Evolutionary conservation across 2,329 filamentous ascomycete species (phyloP).

Genomic region (Fonsecaea monophora): DNA sequence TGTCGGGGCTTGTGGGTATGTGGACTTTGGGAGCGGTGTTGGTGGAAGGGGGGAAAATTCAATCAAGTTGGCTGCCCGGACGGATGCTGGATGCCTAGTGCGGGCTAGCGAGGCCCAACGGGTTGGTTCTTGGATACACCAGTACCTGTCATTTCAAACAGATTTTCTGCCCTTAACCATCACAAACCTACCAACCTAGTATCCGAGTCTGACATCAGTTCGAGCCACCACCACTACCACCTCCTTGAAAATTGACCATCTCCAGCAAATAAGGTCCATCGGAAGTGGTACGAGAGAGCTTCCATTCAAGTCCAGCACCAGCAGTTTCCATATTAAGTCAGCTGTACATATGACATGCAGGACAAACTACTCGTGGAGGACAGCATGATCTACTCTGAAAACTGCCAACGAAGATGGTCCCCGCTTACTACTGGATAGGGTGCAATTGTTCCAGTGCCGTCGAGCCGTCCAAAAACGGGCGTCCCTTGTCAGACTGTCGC

Average conservation of each 20-base stretch:
- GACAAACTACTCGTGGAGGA: neutral
- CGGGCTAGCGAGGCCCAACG: conserved; percentile 1
- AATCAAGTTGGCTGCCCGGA: neutral
- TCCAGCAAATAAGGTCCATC: neutral
- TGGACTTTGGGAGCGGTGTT: conserved; percentile 6
- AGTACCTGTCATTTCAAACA: conserved; percentile 20
- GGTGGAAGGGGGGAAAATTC: neutral
- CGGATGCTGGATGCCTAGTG: conserved; percentile 6
- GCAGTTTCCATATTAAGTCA: neutral
- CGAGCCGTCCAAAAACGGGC: neutral
- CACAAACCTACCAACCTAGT: neutral
- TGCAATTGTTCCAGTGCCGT: neutral
- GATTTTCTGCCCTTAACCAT: neutral
- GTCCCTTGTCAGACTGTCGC: neutral
- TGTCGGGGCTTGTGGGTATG: neutral
- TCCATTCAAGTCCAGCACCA: neutral
- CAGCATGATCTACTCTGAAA: neutral
- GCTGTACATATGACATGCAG: conserved; percentile 7
- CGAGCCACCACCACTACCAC: neutral
- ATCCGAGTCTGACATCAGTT: conserved; percentile 8
- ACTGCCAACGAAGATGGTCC: neutral
- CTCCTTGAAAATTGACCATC: neutral
- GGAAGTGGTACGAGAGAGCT: neutral
- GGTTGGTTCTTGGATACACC: neutral
- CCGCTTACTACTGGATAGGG: neutral